These are phyloP conservation scores for Cryptococcus sp. DNA, from an alignment of 1,284 basidiomycete species.

Conservation along the genomic window DNA sequence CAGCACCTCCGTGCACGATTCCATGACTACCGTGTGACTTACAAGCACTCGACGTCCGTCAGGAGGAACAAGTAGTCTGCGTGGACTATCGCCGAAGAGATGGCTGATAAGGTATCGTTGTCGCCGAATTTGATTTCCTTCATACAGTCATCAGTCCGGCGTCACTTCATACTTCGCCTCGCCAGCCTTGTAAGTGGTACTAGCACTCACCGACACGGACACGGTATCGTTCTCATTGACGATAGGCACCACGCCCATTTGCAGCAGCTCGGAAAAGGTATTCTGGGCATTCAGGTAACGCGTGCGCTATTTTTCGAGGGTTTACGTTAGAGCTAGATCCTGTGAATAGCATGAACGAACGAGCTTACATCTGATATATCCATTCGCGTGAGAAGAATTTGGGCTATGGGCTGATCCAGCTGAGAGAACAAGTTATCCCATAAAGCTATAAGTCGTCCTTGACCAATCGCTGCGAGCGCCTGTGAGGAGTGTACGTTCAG, in stretches of 20 bases:
- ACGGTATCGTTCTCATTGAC: conserved; percentile 98
- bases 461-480: conserved; percentile 95
- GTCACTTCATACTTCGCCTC: not conserved
- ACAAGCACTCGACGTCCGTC: conserved; percentile 92
- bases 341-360: not conserved
- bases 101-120: conserved; percentile 96
- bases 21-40: conserved; percentile 64
- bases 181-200: not conserved
- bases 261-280: conserved; percentile 82
- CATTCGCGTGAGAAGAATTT: conserved; percentile 88
- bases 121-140: conserved; percentile 99
- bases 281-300: conserved; percentile 93
- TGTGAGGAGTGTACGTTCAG: conserved; percentile 39
- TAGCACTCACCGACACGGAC: conserved; percentile 77
- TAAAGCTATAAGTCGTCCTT: conserved; percentile 90
- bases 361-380: conserved; percentile 89
- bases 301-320: conserved; percentile 64
- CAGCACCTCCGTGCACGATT: conserved; percentile 46
- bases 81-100: conserved; percentile 94
- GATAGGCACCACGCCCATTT: conserved; percentile 89
- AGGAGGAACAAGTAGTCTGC: conserved; percentile 96
- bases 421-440: conserved; percentile 97
- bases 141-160: not conserved
- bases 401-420: conserved; percentile 91
- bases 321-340: not conserved